Percentiles rank a stretch among this genome's conserved stretches.
phyloP scores from a whole-genome alignment of 2,329 filamentous ascomycete species.

The Canariomyces notabilis region DNA sequence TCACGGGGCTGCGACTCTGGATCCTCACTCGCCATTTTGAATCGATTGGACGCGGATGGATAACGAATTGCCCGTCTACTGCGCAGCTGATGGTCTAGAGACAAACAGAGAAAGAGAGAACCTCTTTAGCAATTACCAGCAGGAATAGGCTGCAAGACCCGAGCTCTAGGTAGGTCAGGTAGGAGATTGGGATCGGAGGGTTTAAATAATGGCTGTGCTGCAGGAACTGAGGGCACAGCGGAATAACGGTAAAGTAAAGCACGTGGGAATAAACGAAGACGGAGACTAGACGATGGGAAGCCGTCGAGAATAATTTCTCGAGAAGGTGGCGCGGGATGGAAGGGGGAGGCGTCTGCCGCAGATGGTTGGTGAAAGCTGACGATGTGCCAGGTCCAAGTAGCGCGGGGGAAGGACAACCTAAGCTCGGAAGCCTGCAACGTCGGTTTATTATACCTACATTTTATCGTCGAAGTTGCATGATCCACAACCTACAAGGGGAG shows the following conservation, averaged over 20 bases:
- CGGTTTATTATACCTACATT: too few relatives aligned
- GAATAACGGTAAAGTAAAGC: constrained; percentile 17
- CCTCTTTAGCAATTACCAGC: neutral
- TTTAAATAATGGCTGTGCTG: constrained; percentile 13
- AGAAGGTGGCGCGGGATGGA: constrained; percentile 7
- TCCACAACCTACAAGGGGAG: neutral
- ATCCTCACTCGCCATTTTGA: constrained; percentile 43
- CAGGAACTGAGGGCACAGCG: constrained; percentile 10
- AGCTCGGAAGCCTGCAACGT: too few relatives aligned
- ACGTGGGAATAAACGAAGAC: constrained; percentile 6
- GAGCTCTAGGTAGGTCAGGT: constrained; percentile 8
- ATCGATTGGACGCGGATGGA: neutral
- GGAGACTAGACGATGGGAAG: constrained; percentile 11
- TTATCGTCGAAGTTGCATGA: neutral
- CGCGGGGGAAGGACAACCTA: too few relatives aligned
- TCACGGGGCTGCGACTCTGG: constrained; percentile 52
- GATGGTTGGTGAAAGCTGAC: constrained; percentile 18
- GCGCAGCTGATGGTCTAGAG: neutral
- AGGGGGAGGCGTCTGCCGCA: constrained; percentile 21
- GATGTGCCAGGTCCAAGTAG: neutral
- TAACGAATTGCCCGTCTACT: too few relatives aligned
- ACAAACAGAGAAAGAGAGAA: neutral
- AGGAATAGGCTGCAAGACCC: constrained; percentile 15
- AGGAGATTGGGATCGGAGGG: constrained; percentile 7
- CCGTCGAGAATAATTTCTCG: constrained; percentile 11